Evolutionary conservation across 106 monocot species (phyloP).

Genomic region (Xerophyta viscosa): DNA sequence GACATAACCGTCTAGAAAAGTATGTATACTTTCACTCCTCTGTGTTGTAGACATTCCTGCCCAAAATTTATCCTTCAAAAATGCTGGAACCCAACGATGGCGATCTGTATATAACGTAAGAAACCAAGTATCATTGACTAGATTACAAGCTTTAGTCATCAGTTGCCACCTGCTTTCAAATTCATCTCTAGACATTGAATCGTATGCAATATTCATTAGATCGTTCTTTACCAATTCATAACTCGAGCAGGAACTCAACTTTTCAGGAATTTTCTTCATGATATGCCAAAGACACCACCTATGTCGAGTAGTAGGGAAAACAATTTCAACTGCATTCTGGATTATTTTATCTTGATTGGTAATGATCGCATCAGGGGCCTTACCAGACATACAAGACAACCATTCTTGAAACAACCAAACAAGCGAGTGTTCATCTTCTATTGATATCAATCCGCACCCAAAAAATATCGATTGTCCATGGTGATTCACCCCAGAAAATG

Average conservation of each 20-base stretch:
- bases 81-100: constrained; percentile 5
- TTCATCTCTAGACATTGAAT: no score
- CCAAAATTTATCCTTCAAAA: not conserved
- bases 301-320: constrained; percentile 1
- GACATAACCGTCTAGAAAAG: no score
- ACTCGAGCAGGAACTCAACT: not conserved
- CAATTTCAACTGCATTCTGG: not conserved
- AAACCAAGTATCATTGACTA: not conserved
- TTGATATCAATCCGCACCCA: not conserved
- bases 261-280: not conserved
- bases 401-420: constrained; percentile 4
- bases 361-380: not conserved
- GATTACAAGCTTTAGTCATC: not conserved
- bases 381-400: not conserved
- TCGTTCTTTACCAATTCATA: not conserved
- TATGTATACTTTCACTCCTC: no score
- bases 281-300: constrained; percentile 4
- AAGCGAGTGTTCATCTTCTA: constrained; percentile 2
- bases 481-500: constrained; percentile 3
- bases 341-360: not conserved
- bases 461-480: constrained; percentile 4
- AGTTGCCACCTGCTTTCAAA: constrained; percentile 2
- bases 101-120: constrained; percentile 1
- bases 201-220: not conserved
- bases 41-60: no score